Evolutionary conservation across 106 monocot species (phyloP), one percentile per base, ranked within the genome.

Genomic region (Vanilla planifolia): DNA sequence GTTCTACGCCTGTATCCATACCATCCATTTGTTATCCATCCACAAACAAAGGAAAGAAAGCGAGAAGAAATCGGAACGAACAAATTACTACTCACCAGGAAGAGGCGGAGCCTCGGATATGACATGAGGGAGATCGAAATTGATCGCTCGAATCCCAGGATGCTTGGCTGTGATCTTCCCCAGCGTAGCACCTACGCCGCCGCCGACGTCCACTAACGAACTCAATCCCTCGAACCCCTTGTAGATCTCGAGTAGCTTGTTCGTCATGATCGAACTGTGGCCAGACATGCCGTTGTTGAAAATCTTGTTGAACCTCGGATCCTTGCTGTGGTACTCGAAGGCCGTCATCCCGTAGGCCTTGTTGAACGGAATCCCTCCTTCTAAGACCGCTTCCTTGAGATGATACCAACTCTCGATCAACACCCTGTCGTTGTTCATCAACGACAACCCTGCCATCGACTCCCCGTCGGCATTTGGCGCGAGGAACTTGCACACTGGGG

Each of bases 381-480:
- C 52, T 21, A 70, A 25, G 6, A 70, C 64, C 13, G 76, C 69
- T 21, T 76, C 76, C 51, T 76, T 76, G 27, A 75, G 41, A 27
- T 75, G 62, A 40, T 55, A 75, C 81, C 81, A 81, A 72, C 76
- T 70, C 76, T 78, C 74, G 69, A 89, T 85, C 43, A 67, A 67
- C 40, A 85, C 65, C 61, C 73, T 78, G 55, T 84, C 84, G 19
- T 89, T 75, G 70, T 76, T 52, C 71, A 80, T 58, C 37, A 89
- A 71, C 0, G 24, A 19, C n/a, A 80, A 32, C 6, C 71, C 44
- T 1, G 80, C 59, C 63, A 83, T 55, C 21, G 88, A 83, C 16
- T 67, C 69, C 3, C 83, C 88, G 19, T 88, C 83, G 46, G 69
- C 79, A 3, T 80, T 74, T 42, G 48, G 53, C 17, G 74, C 74